phyloP scores from a whole-genome alignment of 2,329 filamentous ascomycete genomes.

The Fusarium veterinarium region DNA sequence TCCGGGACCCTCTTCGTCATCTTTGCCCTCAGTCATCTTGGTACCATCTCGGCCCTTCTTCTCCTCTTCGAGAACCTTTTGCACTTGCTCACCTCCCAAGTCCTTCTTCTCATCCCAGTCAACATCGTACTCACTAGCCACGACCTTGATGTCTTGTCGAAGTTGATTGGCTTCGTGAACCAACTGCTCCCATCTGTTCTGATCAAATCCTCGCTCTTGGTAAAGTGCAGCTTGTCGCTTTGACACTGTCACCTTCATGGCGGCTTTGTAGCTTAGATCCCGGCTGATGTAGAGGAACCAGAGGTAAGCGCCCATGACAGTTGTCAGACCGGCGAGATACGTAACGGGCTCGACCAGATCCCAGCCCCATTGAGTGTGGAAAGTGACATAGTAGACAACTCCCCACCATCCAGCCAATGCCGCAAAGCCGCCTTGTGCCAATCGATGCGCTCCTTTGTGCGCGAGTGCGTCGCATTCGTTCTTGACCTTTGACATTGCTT shows the following conservation, averaged over 20 bases:
- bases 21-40: constrained; percentile 54
- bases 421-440: constrained; percentile 84
- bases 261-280: constrained; percentile 86
- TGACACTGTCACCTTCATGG: constrained; percentile 87
- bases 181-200: constrained; percentile 79
- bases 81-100: constrained; percentile 74
- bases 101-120: constrained; percentile 86
- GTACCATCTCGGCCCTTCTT: constrained; percentile 52
- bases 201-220: constrained; percentile 78
- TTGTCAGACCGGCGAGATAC: constrained; percentile 86
- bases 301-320: constrained; percentile 88
- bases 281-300: constrained; percentile 96
- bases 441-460: constrained; percentile 78
- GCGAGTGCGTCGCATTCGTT: constrained; percentile 83
- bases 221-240: constrained; percentile 83
- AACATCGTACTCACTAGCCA: constrained; percentile 89
- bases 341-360: constrained; percentile 92
- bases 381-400: constrained; percentile 78
- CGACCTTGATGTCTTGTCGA: constrained; percentile 80
- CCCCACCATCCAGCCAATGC: constrained; percentile 83
- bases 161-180: constrained; percentile 84
- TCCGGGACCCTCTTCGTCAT: constrained; percentile 46
- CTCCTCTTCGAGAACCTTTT: constrained; percentile 67
- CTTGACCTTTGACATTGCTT: constrained; percentile 78
- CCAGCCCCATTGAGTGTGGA: constrained; percentile 84